Base-by-base conservation (phyloP, 2,329 filamentous ascomycete species). In the Stemphylium lycopersici region DNA sequence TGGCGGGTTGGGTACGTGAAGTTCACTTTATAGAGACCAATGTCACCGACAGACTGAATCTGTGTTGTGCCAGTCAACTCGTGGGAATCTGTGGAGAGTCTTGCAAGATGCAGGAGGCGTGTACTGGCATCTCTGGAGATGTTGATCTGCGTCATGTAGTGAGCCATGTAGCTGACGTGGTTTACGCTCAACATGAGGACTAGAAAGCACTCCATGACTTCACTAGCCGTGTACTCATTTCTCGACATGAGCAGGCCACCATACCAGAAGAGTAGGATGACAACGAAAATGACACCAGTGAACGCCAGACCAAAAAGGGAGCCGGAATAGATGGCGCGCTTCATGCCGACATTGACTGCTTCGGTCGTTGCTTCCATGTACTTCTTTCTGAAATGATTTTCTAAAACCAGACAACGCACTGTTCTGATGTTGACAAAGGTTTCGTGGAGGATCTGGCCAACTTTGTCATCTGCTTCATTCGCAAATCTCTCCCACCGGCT, bases 231-330 rank as follows among this genome's bases (percentile, higher is more conserved):
- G 61, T 78, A 75, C 34, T 82, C 75, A 8, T 78, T 68, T 38
- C 75, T 72, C 0, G 81, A 79, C 5, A 90, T 81, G 10, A 96
- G 79, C 0, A 83, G 76, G 0, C 87, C 85, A 2, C 90, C 91
- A 68, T 93, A 96, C 77, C 89, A 96, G 70, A 96, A 95, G 8
- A 96, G 84, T 3, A 96, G 77, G 0, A 91, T 90, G 68, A 86
- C 88, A 12, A 91, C 81, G 66, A 91, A 91, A 55, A 87, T 84
- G 34, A 87, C 84, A 15, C 87, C 82, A 0, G 87, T 87, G 65
- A 96, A 89, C 31, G 88, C 87, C n/a, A 95, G 74, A 0, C 93
- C 93, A 67, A 87, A 96, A 6, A 93, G 81, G 4, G 87, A 74
- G 0, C 91, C 90, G 0, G 86, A 85, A 63, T 85, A 89, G 1